These are phyloP conservation scores for Magnaporthiopsis poae DNA, from an alignment of 2,329 filamentous ascomycete species.

Conservation along the genomic window DNA sequence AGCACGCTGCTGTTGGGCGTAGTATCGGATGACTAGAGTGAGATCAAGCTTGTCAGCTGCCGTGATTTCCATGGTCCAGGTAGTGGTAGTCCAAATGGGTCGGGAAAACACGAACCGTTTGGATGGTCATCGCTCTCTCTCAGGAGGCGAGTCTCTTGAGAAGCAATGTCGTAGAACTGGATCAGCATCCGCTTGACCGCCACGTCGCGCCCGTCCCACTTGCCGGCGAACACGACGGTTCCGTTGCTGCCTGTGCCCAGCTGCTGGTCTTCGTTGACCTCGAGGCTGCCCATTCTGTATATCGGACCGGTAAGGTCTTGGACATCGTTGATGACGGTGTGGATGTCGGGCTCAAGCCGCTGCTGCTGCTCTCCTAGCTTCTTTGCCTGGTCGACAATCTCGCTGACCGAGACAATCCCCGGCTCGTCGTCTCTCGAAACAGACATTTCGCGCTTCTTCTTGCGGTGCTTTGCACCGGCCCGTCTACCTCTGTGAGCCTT, in stretches of 20 bases:
- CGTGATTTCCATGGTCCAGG: constrained; percentile 1
- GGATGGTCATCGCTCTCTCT: constrained; percentile 91
- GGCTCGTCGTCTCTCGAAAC: constrained; percentile 39
- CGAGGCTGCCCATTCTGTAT: constrained; percentile 53
- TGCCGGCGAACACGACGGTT: constrained; percentile 92
- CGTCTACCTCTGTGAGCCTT: constrained; percentile 62
- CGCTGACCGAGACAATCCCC: constrained; percentile 44
- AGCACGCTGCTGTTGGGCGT: constrained; percentile 76
- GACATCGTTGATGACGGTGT: constrained; percentile 47
- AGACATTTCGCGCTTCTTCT: constrained; percentile 43
- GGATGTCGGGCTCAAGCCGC: constrained; percentile 52
- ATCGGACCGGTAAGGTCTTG: constrained; percentile 50
- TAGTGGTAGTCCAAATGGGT: not conserved
- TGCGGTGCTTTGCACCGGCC: constrained; percentile 59
- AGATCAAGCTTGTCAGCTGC: constrained; percentile 19
- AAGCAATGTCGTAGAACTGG: constrained; percentile 90
- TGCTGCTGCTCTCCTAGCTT: constrained; percentile 40
- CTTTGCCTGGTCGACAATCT: constrained; percentile 49
- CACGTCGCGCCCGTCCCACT: constrained; percentile 83
- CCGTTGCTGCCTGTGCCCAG: constrained; percentile 81
- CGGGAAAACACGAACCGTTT: constrained; percentile 48
- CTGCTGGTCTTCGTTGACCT: constrained; percentile 53
- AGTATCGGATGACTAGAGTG: constrained; percentile 75
- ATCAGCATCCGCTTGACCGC: constrained; percentile 95
- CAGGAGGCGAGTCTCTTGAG: constrained; percentile 81